Evolutionary conservation across 192 early-diverging fungal species (phyloP).

Genomic region (Coemansia sp.): DNA sequence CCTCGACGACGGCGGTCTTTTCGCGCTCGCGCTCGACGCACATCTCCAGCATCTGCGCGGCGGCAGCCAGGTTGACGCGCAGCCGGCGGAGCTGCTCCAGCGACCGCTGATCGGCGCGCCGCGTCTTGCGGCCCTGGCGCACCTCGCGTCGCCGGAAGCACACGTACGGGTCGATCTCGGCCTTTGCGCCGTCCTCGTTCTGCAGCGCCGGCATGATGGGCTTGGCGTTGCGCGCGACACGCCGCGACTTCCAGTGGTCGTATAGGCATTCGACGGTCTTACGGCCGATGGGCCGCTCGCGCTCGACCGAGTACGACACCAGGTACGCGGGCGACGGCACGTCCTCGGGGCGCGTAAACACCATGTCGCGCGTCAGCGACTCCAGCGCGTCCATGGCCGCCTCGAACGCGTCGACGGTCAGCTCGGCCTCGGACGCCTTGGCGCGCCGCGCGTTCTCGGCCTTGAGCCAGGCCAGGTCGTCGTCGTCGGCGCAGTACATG

Average conservation of each 20-base stretch:
- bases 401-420: constrained; percentile 79
- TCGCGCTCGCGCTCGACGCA: constrained; percentile 73
- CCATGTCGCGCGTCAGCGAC: constrained; percentile 63
- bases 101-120: constrained; percentile 79
- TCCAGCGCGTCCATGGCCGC: constrained; percentile 75
- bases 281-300: constrained; percentile 25
- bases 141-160: constrained; percentile 97
- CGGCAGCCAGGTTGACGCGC: constrained; percentile 73
- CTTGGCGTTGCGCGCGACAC: constrained; percentile 17
- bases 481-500: constrained; percentile 87
- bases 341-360: constrained; percentile 36
- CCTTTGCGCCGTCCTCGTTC: constrained; percentile 62
- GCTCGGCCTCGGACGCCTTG: constrained; percentile 31
- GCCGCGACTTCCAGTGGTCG: constrained; percentile 43
- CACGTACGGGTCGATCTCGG: constrained; percentile 88
- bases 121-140: constrained; percentile 79
- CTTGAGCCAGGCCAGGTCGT: constrained; percentile 63
- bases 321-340: constrained; percentile 43
- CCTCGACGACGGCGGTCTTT: constrained; percentile 67
- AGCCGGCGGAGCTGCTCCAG: constrained; percentile 82
- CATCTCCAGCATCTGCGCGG: constrained; percentile 74
- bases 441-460: background rate
- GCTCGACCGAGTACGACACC: constrained; percentile 36
- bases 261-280: constrained; percentile 16
- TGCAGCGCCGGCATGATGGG: constrained; percentile 40